Percentiles rank a stretch among this genome's conserved stretches.
These are phyloP conservation scores for Plasmodium adleri DNA, from an alignment of 169 alveolate genomes.

Conservation along the genomic window DNA sequence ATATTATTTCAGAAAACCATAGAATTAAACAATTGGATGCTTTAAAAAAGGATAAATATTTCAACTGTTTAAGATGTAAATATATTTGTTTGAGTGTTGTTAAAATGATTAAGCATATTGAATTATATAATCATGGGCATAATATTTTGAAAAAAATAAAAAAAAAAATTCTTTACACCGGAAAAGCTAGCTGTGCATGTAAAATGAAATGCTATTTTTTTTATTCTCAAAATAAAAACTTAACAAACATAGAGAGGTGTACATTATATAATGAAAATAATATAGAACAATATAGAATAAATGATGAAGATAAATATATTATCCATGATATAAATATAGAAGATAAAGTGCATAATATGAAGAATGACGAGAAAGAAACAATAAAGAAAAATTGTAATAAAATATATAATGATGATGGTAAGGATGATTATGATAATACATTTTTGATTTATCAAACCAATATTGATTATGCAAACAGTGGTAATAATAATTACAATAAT, in stretches of 20 bases:
- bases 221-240: conserved; percentile 48
- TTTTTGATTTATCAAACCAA: too few relatives aligned
- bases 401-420: too few relatives aligned
- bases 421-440: too few relatives aligned
- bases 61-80: conserved; percentile 63
- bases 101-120: conserved; percentile 69
- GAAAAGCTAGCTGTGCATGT: conserved; percentile 37
- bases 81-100: conserved; percentile 60
- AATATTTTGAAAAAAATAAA: conserved; percentile 70
- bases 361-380: neutral
- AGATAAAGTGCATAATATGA: neutral
- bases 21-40: conserved; percentile 59
- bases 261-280: conserved; percentile 3
- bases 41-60: conserved; percentile 51
- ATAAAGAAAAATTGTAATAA: neutral
- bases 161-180: conserved; percentile 45
- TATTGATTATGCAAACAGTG: too few relatives aligned
- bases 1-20: conserved; percentile 50
- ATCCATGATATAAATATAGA: neutral
- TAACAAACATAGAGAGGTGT: conserved; percentile 4
- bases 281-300: too few relatives aligned
- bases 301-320: neutral
- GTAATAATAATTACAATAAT: too few relatives aligned
- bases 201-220: conserved; percentile 40
- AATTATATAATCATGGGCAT: conserved; percentile 63